A percentile compares a stretch with the other conserved stretches of the same genome.
phyloP scores from a whole-genome alignment of 2,329 filamentous ascomycete genomes.

The Delphinella strobiligena region DNA sequence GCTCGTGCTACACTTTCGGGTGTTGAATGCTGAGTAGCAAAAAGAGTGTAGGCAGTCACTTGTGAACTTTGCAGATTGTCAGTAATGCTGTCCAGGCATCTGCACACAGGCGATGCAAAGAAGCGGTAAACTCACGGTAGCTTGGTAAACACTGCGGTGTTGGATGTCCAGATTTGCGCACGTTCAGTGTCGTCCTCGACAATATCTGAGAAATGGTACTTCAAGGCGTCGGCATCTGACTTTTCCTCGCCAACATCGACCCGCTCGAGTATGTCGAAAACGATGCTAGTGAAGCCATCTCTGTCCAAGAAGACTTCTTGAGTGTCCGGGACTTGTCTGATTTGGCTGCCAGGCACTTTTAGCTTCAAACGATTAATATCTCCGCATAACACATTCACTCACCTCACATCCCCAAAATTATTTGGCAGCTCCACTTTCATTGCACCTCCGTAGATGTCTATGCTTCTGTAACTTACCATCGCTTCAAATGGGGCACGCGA shows the following conservation, averaged over 20 bases:
- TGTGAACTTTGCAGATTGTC: too few relatives aligned
- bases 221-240: slow-evolving; percentile 54
- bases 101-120: not conserved
- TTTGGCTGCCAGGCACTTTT: slow-evolving; percentile 46
- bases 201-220: slow-evolving; percentile 39
- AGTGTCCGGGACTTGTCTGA: slow-evolving; percentile 70
- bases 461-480: slow-evolving; percentile 46
- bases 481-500: slow-evolving; percentile 6
- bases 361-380: too few relatives aligned
- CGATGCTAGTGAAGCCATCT: slow-evolving; percentile 72
- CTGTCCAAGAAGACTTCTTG: slow-evolving; percentile 87
- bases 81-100: too few relatives aligned
- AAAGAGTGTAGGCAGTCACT: slow-evolving; percentile 59
- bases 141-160: slow-evolving; percentile 19
- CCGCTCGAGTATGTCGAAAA: slow-evolving; percentile 81
- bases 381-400: too few relatives aligned
- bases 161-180: slow-evolving; percentile 24
- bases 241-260: slow-evolving; percentile 50
- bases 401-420: slow-evolving; percentile 64
- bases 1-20: slow-evolving; percentile 18
- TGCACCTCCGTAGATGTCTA: slow-evolving; percentile 60
- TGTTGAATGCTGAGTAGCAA: slow-evolving; percentile 45
- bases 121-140: slow-evolving; percentile 23
- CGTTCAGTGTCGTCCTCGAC: slow-evolving; percentile 22
- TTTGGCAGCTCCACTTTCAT: slow-evolving; percentile 56